Evolutionary conservation across 2,329 filamentous ascomycete species (phyloP).

Genomic region (Zelopaecilomyces penicillatus): DNA sequence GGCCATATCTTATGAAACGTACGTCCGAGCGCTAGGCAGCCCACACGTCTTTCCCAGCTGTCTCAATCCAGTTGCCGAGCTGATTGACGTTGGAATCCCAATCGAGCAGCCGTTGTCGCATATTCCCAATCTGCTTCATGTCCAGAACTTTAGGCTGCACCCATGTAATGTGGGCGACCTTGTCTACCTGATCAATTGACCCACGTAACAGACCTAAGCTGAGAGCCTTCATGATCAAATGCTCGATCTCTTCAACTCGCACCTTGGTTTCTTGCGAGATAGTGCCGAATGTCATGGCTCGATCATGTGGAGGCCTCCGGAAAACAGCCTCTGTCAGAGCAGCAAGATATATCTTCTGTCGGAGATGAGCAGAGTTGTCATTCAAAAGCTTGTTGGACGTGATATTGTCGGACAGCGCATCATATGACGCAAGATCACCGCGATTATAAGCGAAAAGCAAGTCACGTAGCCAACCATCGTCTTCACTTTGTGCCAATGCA

Average conservation of each 20-base stretch:
- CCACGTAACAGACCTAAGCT: constrained; percentile 83
- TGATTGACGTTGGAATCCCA: constrained; percentile 97
- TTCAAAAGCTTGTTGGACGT: constrained; percentile 70
- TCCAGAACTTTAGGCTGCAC: constrained; percentile 97
- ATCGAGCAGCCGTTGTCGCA: constrained; percentile 79
- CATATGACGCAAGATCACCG: constrained; percentile 82
- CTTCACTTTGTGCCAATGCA: constrained; percentile 59
- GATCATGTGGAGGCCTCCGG: constrained; percentile 88
- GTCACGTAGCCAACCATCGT: constrained; percentile 81
- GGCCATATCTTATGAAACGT: too few species aligned
- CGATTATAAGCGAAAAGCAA: constrained; percentile 98
- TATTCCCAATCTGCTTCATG: constrained; percentile 87
- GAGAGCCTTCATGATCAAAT: constrained; percentile 98
- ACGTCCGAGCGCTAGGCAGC: constrained; percentile 50
- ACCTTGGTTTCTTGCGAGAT: constrained; percentile 93
- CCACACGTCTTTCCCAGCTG: constrained; percentile 91
- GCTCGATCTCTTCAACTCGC: constrained; percentile 84
- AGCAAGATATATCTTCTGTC: constrained; percentile 96
- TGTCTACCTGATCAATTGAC: constrained; percentile 92
- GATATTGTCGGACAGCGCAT: constrained; percentile 73
- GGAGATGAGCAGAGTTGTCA: constrained; percentile 73
- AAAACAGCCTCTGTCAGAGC: constrained; percentile 95
- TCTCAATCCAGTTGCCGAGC: constrained; percentile 94
- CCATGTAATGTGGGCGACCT: constrained; percentile 94
- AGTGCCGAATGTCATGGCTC: constrained; percentile 82